phyloP scores from a whole-genome alignment of 106 monocot species.

The Allium cepa region DNA sequence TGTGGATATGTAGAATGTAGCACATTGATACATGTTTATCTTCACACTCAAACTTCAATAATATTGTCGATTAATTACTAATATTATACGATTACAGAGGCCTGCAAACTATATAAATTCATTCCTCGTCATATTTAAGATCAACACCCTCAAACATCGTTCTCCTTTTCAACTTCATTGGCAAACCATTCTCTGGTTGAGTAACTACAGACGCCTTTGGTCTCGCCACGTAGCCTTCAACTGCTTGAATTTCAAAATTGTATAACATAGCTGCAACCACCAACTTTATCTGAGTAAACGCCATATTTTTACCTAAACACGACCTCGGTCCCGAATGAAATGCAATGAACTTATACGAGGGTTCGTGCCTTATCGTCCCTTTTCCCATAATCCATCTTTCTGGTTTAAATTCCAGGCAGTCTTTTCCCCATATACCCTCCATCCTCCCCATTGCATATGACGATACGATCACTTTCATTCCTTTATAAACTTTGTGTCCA shows the following conservation, averaged over 20 bases:
- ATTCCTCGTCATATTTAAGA: no score
- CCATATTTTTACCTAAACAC: conserved; percentile 53
- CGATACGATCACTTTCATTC: conserved; percentile 21
- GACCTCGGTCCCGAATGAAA: conserved; percentile 68
- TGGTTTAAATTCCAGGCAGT: no score
- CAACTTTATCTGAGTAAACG: conserved; percentile 38
- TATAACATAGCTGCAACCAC: conserved; percentile 33
- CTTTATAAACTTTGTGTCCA: conserved; percentile 22
- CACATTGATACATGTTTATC: no score
- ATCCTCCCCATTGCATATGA: conserved; percentile 29
- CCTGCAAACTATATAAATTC: no score
- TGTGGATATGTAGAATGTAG: no score
- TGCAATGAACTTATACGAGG: conserved; percentile 52
- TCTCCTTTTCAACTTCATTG: conserved; percentile 36
- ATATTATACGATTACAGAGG: no score
- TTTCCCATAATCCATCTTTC: not conserved
- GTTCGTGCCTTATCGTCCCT: conserved; percentile 38
- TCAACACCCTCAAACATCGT: no score
- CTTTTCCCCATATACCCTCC: no score
- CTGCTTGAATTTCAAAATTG: conserved; percentile 31
- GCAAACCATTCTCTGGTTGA: conserved; percentile 50
- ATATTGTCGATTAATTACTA: no score
- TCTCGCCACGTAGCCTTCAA: conserved; percentile 25
- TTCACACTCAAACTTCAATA: no score
- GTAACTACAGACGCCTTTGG: conserved; percentile 45